Evolutionary conservation across 208 protist genomes (phyloP), one percentile per base, ranked within the genome.

Genomic region (Leptomonas seymouri): DNA sequence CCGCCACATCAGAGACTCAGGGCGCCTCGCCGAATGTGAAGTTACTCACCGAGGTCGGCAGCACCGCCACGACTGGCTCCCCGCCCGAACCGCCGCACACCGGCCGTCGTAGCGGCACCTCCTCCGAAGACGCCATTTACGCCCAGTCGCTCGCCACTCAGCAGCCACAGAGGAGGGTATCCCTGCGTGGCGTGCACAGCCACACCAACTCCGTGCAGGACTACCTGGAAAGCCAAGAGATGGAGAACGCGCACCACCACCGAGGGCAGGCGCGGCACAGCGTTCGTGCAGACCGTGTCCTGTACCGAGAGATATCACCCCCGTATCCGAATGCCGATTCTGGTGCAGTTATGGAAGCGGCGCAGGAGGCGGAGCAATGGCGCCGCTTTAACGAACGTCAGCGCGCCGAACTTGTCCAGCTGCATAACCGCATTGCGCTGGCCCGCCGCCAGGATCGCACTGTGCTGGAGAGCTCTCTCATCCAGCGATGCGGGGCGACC

Each of bases 331-430:
- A 15, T 15, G 30, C 39, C 15, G 20, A 27, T 23, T 2, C 25
- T n/a, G 12, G 21, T n/a, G 39, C 14, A 3, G 12, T 27, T 7
- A 16, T 6, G 39, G 14, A 44, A 14, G 2, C n/a, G 58, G 25
- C n/a, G 21, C 41, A 45, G 31, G 61, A 82, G 55, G 49, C 56
- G 1, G 80, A 85, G 21, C 58, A 85, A 55, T 89, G 82, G 85
- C 65, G 65, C 0, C 31, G 74, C 21, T 93, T 85, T 68, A 93
- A 90, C 62, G 75, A 90, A 45, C 31, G 71, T 51, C 84, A 90
- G 73, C 67, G 82, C 3, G 68, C 80, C 31, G 81, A 90, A 41
- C 69, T 89, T 28, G 9, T 39, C 27, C 49, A 68, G 49, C 76
- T 93, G 20, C 68, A 74, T 16, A 31, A 48, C 21, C 71, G 61